These are phyloP conservation scores for Wickerhamomyces strasburgensis DNA, from an alignment of 805 yeast species.

Conservation along the genomic window DNA sequence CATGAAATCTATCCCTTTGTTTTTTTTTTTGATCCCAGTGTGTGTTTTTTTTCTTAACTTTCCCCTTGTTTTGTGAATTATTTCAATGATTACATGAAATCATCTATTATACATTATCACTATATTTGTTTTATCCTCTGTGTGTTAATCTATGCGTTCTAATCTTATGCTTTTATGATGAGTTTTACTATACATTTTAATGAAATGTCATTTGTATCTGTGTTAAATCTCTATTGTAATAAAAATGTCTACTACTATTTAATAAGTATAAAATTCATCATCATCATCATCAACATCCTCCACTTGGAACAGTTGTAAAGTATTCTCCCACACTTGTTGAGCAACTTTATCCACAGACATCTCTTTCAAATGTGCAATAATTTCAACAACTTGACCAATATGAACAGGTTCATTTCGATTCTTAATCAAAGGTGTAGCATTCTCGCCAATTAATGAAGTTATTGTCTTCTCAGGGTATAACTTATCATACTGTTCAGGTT, in stretches of 20 bases:
- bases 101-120: no score
- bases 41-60: no score
- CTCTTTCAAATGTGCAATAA: slow-evolving; percentile 47
- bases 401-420: slow-evolving; percentile 92
- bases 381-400: slow-evolving; percentile 74
- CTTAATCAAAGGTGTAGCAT: slow-evolving; percentile 47
- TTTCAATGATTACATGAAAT: no score
- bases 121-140: not conserved
- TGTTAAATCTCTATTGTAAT: not conserved
- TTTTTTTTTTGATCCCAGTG: no score
- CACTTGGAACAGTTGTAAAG: slow-evolving; percentile 40
- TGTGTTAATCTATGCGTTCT: not conserved
- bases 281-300: slow-evolving; percentile 19
- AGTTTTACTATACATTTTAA: no score
- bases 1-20: no score
- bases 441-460: slow-evolving; percentile 27
- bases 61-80: no score
- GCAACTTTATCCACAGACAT: slow-evolving; percentile 40
- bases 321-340: slow-evolving; percentile 47
- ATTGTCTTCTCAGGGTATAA: slow-evolving; percentile 27
- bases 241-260: not conserved
- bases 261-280: slow-evolving; percentile 16
- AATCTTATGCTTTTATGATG: not conserved
- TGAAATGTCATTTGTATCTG: not conserved
- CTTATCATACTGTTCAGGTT: slow-evolving; percentile 51